phyloP scores from a whole-genome alignment of 129 eudicot species.

The Mikania micrantha region DNA sequence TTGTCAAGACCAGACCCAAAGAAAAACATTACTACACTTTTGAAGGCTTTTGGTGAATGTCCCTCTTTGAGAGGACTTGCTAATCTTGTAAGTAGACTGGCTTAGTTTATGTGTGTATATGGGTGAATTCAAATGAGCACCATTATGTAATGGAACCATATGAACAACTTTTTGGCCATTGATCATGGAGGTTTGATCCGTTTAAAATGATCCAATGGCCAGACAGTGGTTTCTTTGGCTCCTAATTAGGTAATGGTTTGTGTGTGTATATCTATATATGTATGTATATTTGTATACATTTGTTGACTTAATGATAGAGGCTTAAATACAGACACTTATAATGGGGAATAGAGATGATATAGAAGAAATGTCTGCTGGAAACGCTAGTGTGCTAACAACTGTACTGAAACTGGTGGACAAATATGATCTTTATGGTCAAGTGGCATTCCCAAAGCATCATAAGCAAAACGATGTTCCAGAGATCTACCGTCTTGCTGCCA shows the following conservation, averaged over 20 bases:
- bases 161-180: background rate
- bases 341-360: slow-evolving; percentile 96
- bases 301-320: background rate
- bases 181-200: background rate
- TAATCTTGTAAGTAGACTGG: slow-evolving; percentile 61
- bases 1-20: slow-evolving; percentile 93
- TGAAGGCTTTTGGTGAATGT: slow-evolving; percentile 97
- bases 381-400: slow-evolving; percentile 68
- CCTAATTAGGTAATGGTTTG: background rate
- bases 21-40: slow-evolving; percentile 76
- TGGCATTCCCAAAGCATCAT: slow-evolving; percentile 93
- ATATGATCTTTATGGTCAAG: slow-evolving; percentile 88
- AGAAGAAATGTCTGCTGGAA: slow-evolving; percentile 78
- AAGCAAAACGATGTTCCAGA: slow-evolving; percentile 91
- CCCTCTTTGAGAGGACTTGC: slow-evolving; percentile 82
- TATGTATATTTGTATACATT: background rate
- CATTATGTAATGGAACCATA: background rate
- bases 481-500: slow-evolving; percentile 79
- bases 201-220: background rate
- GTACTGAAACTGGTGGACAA: slow-evolving; percentile 73
- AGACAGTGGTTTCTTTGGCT: background rate
- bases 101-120: background rate
- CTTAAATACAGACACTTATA: slow-evolving; percentile 58
- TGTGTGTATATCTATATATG: background rate
- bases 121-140: background rate